phyloP scores from a whole-genome alignment of 805 yeast species.

The Yarrowia divulgata region DNA sequence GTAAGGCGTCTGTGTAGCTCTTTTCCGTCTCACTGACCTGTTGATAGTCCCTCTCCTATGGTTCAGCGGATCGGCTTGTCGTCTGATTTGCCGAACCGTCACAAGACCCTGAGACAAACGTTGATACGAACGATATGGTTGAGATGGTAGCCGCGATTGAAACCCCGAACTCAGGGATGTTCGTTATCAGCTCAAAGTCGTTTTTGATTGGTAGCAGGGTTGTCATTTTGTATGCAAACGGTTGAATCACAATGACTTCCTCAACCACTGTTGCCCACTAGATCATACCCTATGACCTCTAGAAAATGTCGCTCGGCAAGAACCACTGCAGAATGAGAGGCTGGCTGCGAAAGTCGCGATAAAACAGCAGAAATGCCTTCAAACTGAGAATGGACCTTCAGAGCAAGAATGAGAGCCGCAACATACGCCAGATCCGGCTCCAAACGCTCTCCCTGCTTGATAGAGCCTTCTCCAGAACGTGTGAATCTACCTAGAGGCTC shows the following conservation, averaged over 20 bases:
- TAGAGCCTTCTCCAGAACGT: background rate
- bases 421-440: background rate
- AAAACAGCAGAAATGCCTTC: background rate
- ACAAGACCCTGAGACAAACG: no score
- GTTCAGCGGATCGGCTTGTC: no score
- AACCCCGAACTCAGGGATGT: no score
- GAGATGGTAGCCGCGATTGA: no score
- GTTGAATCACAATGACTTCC: background rate
- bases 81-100: no score
- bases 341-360: background rate
- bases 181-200: no score
- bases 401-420: background rate
- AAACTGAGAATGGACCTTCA: constrained; percentile 9
- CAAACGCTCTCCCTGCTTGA: background rate
- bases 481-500: constrained; percentile 6
- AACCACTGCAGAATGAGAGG: constrained; percentile 10
- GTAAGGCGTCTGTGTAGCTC: no score
- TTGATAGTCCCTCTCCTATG: no score
- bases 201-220: no score
- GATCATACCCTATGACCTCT: background rate
- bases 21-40: no score
- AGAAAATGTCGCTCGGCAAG: background rate
- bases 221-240: no score
- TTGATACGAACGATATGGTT: no score
- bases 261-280: background rate